Percentiles rank a stretch among this genome's conserved stretches.
Evolutionary conservation across 371 early-diverging fungal species (phyloP).

Genomic region (Nematocida displodere): DNA sequence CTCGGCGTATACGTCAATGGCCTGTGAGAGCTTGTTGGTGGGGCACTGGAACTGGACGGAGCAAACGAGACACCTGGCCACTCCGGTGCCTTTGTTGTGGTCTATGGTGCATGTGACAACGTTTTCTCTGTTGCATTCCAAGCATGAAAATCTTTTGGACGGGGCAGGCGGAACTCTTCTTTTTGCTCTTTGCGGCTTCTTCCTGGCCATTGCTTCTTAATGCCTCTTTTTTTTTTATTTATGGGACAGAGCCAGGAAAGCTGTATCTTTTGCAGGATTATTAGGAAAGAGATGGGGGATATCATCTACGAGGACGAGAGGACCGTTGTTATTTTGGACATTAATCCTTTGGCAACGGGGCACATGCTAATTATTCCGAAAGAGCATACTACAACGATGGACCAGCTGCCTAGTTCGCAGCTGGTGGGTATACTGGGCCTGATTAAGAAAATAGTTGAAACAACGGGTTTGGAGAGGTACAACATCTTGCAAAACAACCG

Average conservation of each 20-base stretch:
- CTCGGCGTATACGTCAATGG: conserved; percentile 50
- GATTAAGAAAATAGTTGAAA: conserved; percentile 47
- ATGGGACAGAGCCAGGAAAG: neutral
- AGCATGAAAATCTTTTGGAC: conserved; percentile 38
- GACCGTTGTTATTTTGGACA: conserved; percentile 58
- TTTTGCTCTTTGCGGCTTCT: conserved; percentile 12
- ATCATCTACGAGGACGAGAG: conserved; percentile 54
- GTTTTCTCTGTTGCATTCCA: conserved; percentile 46
- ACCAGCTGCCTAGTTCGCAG: conserved; percentile 42
- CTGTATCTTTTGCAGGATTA: conserved; percentile 62
- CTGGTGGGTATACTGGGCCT: conserved; percentile 26
- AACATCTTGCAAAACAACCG: conserved; percentile 65
- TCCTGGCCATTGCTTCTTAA: conserved; percentile 41
- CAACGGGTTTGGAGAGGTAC: conserved; percentile 54
- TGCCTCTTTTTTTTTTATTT: too few species aligned
- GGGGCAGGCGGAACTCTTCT: neutral
- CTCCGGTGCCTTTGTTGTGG: conserved; percentile 24
- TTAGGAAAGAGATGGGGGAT: conserved; percentile 23
- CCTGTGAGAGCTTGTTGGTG: conserved; percentile 31
- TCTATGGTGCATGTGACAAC: conserved; percentile 28
- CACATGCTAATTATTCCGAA: conserved; percentile 65
- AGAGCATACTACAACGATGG: conserved; percentile 51
- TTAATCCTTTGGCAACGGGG: conserved; percentile 57
- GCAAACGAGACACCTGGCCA: conserved; percentile 16
- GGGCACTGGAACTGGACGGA: neutral